These are phyloP conservation scores for Saccharomycopsis sp. DNA, from an alignment of 805 yeast species.

Conservation along the genomic window DNA sequence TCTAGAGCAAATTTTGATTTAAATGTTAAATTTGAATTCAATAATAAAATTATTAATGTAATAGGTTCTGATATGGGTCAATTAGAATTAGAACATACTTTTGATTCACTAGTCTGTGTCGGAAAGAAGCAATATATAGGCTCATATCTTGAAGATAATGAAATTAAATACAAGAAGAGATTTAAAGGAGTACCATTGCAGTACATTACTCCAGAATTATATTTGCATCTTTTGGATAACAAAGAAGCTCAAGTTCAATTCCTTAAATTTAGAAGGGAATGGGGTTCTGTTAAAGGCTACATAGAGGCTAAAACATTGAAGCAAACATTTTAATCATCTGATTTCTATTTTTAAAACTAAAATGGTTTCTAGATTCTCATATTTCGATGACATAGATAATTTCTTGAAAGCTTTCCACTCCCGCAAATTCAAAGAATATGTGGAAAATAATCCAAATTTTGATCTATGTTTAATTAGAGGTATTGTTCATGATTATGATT, in stretches of 20 bases:
- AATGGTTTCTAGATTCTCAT: too few species aligned
- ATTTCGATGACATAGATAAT: too few species aligned
- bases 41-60: neutral
- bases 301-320: neutral
- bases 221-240: slow-evolving; percentile 4
- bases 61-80: slow-evolving; percentile 5
- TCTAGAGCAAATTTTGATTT: neutral
- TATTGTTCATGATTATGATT: too few species aligned
- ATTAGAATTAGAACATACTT: slow-evolving; percentile 6
- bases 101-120: slow-evolving; percentile 1
- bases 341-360: neutral
- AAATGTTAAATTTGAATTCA: too few species aligned
- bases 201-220: slow-evolving; percentile 9
- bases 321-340: neutral
- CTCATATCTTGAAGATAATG: neutral
- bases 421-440: too few species aligned
- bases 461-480: too few species aligned
- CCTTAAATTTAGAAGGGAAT: slow-evolving; percentile 5
- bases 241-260: slow-evolving; percentile 2
- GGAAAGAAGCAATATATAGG: slow-evolving; percentile 8
- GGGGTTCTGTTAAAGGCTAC: slow-evolving; percentile 1
- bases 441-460: too few species aligned
- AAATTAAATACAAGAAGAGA: slow-evolving; percentile 7
- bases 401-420: too few species aligned
- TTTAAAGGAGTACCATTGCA: slow-evolving; percentile 8